Conservation (phyloP, 1,284 basidiomycete species). For the Amylostereum areolatum region DNA sequence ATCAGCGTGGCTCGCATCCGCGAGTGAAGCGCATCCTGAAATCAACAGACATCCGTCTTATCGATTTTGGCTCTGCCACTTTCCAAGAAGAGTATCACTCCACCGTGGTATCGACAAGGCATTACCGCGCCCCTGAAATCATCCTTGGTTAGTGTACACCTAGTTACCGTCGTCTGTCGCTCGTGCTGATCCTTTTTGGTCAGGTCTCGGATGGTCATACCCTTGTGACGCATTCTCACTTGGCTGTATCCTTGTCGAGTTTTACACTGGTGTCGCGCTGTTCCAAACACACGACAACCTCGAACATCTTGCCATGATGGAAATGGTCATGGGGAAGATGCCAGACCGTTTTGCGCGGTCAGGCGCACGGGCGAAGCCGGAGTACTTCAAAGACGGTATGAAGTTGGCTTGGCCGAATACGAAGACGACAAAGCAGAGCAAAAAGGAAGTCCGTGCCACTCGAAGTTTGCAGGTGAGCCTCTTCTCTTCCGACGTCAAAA, state of each 20-base stretch:
- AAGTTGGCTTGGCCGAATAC: conserved; percentile 92
- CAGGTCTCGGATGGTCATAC: conserved; percentile 96
- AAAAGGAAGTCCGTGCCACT: conserved; percentile 90
- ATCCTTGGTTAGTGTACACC: conserved; percentile 72
- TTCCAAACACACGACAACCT: conserved; percentile 99
- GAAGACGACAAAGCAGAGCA: conserved; percentile 82
- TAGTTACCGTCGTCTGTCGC: too few species aligned
- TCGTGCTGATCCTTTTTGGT: background rate
- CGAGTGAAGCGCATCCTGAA: conserved; percentile 72
- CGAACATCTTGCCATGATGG: conserved; percentile 99
- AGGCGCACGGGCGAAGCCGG: conserved; percentile 75
- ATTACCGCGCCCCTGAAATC: conserved; percentile 99
- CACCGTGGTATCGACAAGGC: conserved; percentile 94
- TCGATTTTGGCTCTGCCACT: conserved; percentile 98
- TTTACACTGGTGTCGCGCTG: conserved; percentile 94
- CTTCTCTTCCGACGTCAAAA: background rate
- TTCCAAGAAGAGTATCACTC: conserved; percentile 99
- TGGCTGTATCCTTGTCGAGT: conserved; percentile 98
- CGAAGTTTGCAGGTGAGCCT: conserved; percentile 65
- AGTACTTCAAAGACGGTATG: conserved; percentile 84
- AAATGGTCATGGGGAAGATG: conserved; percentile 97
- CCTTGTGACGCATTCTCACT: conserved; percentile 99
- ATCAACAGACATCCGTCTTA: conserved; percentile 91
- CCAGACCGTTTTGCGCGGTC: conserved; percentile 76
- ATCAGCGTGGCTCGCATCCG: conserved; percentile 53